A percentile compares a stretch with the other conserved stretches of the same genome.
Evolutionary conservation across 1,284 basidiomycete species (phyloP).

Genomic region (Cryptococcus sp.): DNA sequence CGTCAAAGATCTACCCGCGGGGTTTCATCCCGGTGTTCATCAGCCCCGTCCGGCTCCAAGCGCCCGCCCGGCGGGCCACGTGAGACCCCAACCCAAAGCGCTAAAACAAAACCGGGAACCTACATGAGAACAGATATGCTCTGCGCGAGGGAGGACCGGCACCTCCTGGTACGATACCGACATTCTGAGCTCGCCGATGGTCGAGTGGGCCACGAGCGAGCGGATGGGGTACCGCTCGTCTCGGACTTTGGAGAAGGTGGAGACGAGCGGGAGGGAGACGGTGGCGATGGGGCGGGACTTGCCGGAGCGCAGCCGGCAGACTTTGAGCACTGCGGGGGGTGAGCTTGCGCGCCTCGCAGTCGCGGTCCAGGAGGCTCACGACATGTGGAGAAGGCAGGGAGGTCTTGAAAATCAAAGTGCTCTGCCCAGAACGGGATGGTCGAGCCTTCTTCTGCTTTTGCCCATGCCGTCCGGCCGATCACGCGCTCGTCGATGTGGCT

Average conservation of each 20-base stretch:
- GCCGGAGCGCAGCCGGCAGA: constrained; percentile 7
- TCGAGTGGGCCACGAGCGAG: constrained; percentile 10
- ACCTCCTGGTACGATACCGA: constrained; percentile 24
- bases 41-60: too few species aligned
- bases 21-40: too few species aligned
- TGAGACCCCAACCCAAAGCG: too few species aligned
- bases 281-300: constrained; percentile 18
- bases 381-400: constrained; percentile 21
- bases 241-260: constrained; percentile 16
- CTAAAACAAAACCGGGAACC: not conserved
- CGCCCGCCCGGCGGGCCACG: too few species aligned
- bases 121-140: constrained; percentile 10
- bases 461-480: constrained; percentile 26
- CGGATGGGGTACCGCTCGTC: constrained; percentile 35
- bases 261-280: constrained; percentile 24
- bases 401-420: constrained; percentile 19
- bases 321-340: not conserved
- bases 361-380: constrained; percentile 14
- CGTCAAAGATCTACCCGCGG: constrained; percentile 10
- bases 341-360: not conserved
- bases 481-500: constrained; percentile 22
- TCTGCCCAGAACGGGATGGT: constrained; percentile 34
- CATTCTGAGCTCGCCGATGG: constrained; percentile 35
- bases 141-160: constrained; percentile 10
- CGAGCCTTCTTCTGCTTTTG: constrained; percentile 17